Evolutionary conservation across 768 basidiomycete species (phyloP), one percentile per base, ranked within the genome.

Genomic region (Tylopilus cervinicoccineus): DNA sequence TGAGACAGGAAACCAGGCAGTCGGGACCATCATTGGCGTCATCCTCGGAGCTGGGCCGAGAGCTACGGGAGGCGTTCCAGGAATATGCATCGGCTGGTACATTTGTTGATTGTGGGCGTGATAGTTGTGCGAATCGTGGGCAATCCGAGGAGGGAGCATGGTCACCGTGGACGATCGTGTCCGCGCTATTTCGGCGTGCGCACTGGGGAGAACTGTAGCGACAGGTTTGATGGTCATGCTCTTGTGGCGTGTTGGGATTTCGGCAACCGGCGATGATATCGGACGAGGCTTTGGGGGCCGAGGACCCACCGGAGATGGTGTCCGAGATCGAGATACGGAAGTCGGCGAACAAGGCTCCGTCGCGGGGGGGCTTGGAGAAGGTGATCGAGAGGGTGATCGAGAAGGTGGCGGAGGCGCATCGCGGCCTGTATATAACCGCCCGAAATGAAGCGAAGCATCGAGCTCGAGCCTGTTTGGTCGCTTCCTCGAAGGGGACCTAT

Each of bases 281-380:
- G 63, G 68, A 17, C 65, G 63, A 31, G 52, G 49, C 52, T 50
- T 68, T 44, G 46, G 65, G 13, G 73, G 64, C 5, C 80, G 73
- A 7, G 80, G 78, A 14, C 79, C 79, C 19, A 69, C 66, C n/a
- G 79, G 78, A 19, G 77, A 77, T 6, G 73, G 65, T 3, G 76
- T 71, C 36, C 74, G 70, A 40, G 73, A 69, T 37, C 72, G 70
- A 51, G 71, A 70, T 27, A 60, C 27, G 1, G 62, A 55, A 38
- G 45, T 46, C 37, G 55, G 43, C 20, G 60, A 59, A n/a, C 55
- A 44, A 38, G 48, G 20, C 6, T 54, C 42, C 20, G 45, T 45
- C 28, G 46, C 11, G 36, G 48, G 22, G 32, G 42, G 38, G 27
- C 43, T 53, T 6, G 68, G 65, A 33, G 70, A 69, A 19, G 67